Percentiles rank a stretch among this genome's conserved stretches.
These are phyloP conservation scores for Xylaria sp. DNA, from an alignment of 2,329 filamentous ascomycete species.

Conservation along the genomic window DNA sequence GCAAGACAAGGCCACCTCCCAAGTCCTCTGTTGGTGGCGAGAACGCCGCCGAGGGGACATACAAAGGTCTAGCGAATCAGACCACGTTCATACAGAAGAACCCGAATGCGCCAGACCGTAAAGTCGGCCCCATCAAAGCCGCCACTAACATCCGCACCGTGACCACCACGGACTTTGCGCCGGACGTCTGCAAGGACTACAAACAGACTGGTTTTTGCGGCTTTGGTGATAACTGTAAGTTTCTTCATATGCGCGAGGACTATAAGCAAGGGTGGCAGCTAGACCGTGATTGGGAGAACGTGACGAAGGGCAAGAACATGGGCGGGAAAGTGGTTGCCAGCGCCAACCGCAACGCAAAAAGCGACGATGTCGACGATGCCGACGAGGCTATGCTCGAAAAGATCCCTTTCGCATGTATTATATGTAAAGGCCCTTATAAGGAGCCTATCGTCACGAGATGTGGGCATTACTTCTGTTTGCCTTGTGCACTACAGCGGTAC, in stretches of 20 bases:
- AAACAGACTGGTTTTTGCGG: slow-evolving; percentile 75
- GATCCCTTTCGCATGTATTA: slow-evolving; percentile 88
- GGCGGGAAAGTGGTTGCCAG: slow-evolving; percentile 67
- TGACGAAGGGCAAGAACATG: slow-evolving; percentile 70
- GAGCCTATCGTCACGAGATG: slow-evolving; percentile 86
- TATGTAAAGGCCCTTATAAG: slow-evolving; percentile 80
- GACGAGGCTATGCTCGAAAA: slow-evolving; percentile 78
- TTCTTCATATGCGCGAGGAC: slow-evolving; percentile 75
- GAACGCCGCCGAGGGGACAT: slow-evolving; percentile 63
- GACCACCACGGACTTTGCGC: slow-evolving; percentile 87
- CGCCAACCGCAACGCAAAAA: slow-evolving; percentile 53
- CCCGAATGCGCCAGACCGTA: slow-evolving; percentile 70
- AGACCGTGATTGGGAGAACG: slow-evolving; percentile 90
- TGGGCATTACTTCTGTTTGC: slow-evolving; percentile 94
- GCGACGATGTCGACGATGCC: slow-evolving; percentile 55
- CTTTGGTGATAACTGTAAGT: slow-evolving; percentile 76
- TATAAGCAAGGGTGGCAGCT: slow-evolving; percentile 95
- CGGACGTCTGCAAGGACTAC: slow-evolving; percentile 95
- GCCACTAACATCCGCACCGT: slow-evolving; percentile 89
- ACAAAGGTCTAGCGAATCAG: slow-evolving; percentile 77
- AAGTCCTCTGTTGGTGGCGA: slow-evolving; percentile 35
- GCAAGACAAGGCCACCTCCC: slow-evolving; percentile 54
- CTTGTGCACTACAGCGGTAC: slow-evolving; percentile 85
- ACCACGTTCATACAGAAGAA: slow-evolving; percentile 81
- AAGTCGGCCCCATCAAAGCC: slow-evolving; percentile 85